Base-by-base conservation (phyloP, 208 protist genomes). In the Trypanosoma rangeli region DNA sequence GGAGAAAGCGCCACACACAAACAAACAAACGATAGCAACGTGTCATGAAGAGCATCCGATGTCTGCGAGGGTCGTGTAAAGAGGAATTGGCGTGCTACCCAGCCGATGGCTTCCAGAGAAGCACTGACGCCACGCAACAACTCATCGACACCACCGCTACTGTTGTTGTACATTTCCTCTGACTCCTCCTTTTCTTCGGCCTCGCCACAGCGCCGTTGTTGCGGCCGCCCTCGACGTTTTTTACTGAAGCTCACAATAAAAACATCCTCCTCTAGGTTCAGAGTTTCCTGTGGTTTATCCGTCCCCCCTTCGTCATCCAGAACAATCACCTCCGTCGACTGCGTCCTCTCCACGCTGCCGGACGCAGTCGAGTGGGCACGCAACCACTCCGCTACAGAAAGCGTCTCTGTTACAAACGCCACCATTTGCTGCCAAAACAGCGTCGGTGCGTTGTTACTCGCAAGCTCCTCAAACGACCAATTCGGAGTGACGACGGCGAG, bases 371-470 rank as follows among this genome's bases (percentile, higher is more conserved):
- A 18, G 13, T 24, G 31, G 44, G 68, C 33, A 61, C 49, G 60
- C 33, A 67, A 5, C 49, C 49, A 42, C 42, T 67, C 52, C 35
- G 24, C 10, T 20, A 73, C 18, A 0, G 20, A 50, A 56, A 65
- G n/a, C 35, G 37, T 29, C 33, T 66, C 59, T 0, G 57, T 65
- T 37, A 56, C 28, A 39, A 71, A 28, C 5, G 39, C 67, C 20
- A 74, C 35, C 50, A 74, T 57, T 28, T 68, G 69, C 18, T 56
- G 37, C 59, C 58, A 66, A 62, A 74, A 57, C 20, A 64, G n/a
- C 37, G 44, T 20, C 24, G 54, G 22, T 28, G 31, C 37, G 5
- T 74, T 42, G 28, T 12, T 46, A 68, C 39, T 26, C 33, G 10
- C 22, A 16, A 10, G 13, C 37, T 58, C 52, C 24, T 39, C 52